A percentile compares a stretch with the other conserved stretches of the same genome.
phyloP scores from a whole-genome alignment of 208 protist species.

The Novymonas esmeraldas region DNA sequence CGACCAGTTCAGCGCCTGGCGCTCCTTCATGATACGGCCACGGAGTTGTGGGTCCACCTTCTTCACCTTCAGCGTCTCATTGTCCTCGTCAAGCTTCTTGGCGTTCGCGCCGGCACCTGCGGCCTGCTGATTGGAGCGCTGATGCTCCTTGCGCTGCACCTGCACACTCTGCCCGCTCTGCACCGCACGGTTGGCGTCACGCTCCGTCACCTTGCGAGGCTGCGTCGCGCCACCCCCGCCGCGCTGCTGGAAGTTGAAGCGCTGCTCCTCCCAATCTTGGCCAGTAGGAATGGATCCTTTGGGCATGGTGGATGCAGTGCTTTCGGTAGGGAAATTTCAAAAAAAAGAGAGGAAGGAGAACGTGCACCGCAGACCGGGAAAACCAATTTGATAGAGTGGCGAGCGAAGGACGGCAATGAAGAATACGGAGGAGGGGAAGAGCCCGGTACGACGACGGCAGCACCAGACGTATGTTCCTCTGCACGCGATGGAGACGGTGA shows the following conservation, averaged over 20 bases:
- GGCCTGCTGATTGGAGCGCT: constrained; percentile 70
- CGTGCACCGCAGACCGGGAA: background rate
- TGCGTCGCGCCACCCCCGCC: constrained; percentile 24
- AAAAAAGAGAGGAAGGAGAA: background rate
- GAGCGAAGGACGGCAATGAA: too few species aligned
- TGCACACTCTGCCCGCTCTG: constrained; percentile 73
- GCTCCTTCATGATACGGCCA: constrained; percentile 78
- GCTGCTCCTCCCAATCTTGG: constrained; percentile 91
- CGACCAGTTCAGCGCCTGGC: constrained; percentile 86
- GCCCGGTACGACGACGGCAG: too few species aligned
- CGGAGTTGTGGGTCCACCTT: constrained; percentile 81
- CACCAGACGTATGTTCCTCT: too few species aligned
- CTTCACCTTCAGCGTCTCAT: constrained; percentile 86
- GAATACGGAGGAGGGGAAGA: too few species aligned
- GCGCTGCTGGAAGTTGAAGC: constrained; percentile 76
- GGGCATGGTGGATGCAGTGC: constrained; percentile 36
- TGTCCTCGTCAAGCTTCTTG: constrained; percentile 90
- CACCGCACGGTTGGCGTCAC: constrained; percentile 74
- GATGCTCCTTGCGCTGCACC: constrained; percentile 72
- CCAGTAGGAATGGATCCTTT: constrained; percentile 52
- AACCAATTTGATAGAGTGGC: too few species aligned
- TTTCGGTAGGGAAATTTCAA: background rate
- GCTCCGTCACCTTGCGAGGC: constrained; percentile 59
- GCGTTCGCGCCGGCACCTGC: constrained; percentile 71
- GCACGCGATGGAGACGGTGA: too few species aligned